Evolutionary conservation across 2,329 filamentous ascomycete species (phyloP), one percentile per base, ranked within the genome.

Genomic region (Fusarium sp.): DNA sequence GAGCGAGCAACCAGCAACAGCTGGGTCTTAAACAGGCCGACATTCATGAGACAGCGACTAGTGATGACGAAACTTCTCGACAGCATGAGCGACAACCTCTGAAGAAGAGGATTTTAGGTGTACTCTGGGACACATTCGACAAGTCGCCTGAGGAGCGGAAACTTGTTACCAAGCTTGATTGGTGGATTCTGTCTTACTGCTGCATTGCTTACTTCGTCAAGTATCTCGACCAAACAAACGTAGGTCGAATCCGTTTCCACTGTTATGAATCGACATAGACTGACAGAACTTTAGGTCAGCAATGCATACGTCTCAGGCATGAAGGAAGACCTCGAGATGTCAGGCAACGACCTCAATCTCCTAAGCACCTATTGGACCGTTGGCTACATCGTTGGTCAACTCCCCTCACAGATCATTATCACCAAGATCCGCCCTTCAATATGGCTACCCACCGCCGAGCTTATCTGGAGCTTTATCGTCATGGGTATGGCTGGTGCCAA

Each of bases 341-440:
- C 82, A 38, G 80, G 81, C 8, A 88, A 88, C 67, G 77, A 89
- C 55, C 80, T 87, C 22, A 87, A 88, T 62, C 84, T 86, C 36
- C 70, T 80, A 49, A 72, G 73, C 50, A 83, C 86, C 3, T 83
- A 82, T 43, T 90, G 86, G 82, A 88, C 84, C 0, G 80, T 86
- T 1, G 88, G 88, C 26, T 90, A 90, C 66, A 84, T 88, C 2
- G 78, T 89, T 76, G 78, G 79, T 4, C 76, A 81, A 54, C 72
- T 77, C 31, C 77, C 79, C 1, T 78, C 76, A 10, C 80, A 78
- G 49, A 69, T 81, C 39, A 77, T 81, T 67, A 75, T 79, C 69
- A 81, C 76, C 11, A 76, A 77, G 46, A 70, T 81, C 19, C 77
- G 77, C 0, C 79, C 79, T 4, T 79, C 77, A 2, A 73, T 80